Percentiles rank a stretch among this genome's conserved stretches.
phyloP scores from a whole-genome alignment of 2,329 filamentous ascomycete species.

The Curvularia lunata region DNA sequence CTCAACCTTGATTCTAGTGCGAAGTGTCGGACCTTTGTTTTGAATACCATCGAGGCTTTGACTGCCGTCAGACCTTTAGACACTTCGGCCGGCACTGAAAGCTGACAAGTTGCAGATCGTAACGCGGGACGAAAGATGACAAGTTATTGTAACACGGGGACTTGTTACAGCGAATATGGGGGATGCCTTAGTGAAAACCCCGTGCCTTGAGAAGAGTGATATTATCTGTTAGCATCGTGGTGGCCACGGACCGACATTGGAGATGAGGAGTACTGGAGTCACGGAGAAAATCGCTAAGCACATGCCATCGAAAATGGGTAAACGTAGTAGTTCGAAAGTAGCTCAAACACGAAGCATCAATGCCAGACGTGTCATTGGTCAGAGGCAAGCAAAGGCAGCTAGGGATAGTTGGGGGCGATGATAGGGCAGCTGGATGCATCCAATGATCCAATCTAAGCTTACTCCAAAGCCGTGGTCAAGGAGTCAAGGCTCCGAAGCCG shows the following conservation, averaged over 20 bases:
- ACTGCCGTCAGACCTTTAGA: not conserved
- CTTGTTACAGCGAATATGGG: not conserved
- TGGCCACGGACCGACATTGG: not conserved
- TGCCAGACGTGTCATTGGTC: not conserved
- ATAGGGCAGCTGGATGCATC: conserved; percentile 22
- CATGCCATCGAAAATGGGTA: conserved; percentile 6
- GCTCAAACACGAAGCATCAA: conserved; percentile 6
- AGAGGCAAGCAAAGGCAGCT: conserved; percentile 3
- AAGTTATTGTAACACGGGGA: not conserved
- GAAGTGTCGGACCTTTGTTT: not conserved
- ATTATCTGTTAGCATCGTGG: not conserved
- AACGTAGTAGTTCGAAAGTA: conserved; percentile 10
- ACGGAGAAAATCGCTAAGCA: conserved; percentile 14
- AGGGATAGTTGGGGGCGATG: conserved; percentile 14
- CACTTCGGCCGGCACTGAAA: not conserved
- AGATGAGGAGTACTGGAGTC: not conserved
- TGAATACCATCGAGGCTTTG: not conserved
- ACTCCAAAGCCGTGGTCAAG: conserved; percentile 34
- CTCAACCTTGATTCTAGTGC: not conserved
- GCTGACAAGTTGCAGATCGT: conserved; percentile 1
- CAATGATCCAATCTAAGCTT: conserved; percentile 21
- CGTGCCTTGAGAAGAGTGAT: not conserved
- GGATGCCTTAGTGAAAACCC: not conserved
- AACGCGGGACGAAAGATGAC: not conserved
- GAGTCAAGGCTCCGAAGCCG: conserved; percentile 40